A percentile compares a stretch with the other conserved stretches of the same genome.
Evolutionary conservation across 495 filamentous ascomycete genomes (phyloP).

Genomic region (Lepidopterella palustris): DNA sequence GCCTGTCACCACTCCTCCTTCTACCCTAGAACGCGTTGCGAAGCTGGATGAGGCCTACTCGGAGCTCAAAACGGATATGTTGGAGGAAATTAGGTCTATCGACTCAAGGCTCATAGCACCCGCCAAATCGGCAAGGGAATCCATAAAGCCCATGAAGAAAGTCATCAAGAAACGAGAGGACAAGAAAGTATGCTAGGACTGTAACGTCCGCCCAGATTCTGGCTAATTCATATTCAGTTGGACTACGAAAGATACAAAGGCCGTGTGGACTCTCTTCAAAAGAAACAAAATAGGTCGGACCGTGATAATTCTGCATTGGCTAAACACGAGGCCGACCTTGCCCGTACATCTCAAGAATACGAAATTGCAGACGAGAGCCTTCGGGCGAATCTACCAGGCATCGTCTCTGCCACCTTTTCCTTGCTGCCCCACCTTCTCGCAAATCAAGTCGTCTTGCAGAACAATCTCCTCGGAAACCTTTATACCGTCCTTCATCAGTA

Average conservation of each 20-base stretch:
- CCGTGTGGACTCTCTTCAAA: slow-evolving; percentile 60
- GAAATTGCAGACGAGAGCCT: slow-evolving; percentile 75
- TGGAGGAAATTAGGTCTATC: slow-evolving; percentile 65
- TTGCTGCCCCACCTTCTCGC: slow-evolving; percentile 71
- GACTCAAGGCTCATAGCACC: slow-evolving; percentile 68
- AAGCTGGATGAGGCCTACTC: slow-evolving; percentile 63
- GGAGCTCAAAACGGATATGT: slow-evolving; percentile 67
- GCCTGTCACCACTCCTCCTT: slow-evolving; percentile 55
- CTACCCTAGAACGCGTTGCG: slow-evolving; percentile 59
- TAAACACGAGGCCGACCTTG: slow-evolving; percentile 74
- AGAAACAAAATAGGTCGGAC: slow-evolving; percentile 65
- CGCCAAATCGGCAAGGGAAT: slow-evolving; percentile 63
- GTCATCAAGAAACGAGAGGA: slow-evolving; percentile 89
- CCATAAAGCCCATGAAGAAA: slow-evolving; percentile 71
- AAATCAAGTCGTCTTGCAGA: slow-evolving; percentile 73
- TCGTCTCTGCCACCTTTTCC: slow-evolving; percentile 68
- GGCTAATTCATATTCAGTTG: slow-evolving; percentile 41
- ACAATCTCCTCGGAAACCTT: slow-evolving; percentile 71
- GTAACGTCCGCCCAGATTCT: neutral
- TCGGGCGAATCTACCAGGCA: slow-evolving; percentile 63
- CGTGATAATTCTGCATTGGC: slow-evolving; percentile 70
- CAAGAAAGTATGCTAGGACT: slow-evolving; percentile 54
- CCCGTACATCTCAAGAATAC: slow-evolving; percentile 68
- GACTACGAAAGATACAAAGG: slow-evolving; percentile 81
- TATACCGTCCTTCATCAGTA: slow-evolving; percentile 81